These are phyloP conservation scores for Diplodia corticola DNA, from an alignment of 2,329 filamentous ascomycete species.

Conservation along the genomic window DNA sequence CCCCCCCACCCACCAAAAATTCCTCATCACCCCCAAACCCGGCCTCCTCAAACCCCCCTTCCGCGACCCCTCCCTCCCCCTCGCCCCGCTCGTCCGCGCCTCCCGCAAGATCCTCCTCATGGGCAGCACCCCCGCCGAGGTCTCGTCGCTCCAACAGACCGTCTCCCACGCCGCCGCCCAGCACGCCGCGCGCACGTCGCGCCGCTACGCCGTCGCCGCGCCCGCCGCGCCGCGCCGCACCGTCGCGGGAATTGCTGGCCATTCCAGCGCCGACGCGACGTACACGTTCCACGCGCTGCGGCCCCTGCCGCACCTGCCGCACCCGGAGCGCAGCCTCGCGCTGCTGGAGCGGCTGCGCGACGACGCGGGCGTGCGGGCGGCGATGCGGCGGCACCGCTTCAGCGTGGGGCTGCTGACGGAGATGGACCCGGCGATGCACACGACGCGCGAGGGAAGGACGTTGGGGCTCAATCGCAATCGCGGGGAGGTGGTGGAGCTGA, in stretches of 20 bases:
- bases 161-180: slow-evolving; percentile 36
- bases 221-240: slow-evolving; percentile 39
- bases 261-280: slow-evolving; percentile 60
- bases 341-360: slow-evolving; percentile 75
- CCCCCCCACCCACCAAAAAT: slow-evolving; percentile 65
- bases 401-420: slow-evolving; percentile 84
- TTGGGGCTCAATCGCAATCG: slow-evolving; percentile 84
- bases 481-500: slow-evolving; percentile 87
- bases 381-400: slow-evolving; percentile 84
- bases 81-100: slow-evolving; percentile 48
- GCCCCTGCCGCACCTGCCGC: slow-evolving; percentile 74
- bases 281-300: slow-evolving; percentile 83
- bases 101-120: slow-evolving; percentile 64
- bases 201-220: slow-evolving; percentile 41
- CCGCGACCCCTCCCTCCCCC: slow-evolving; percentile 57
- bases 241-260: too few relatives aligned
- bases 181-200: slow-evolving; percentile 37
- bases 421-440: slow-evolving; percentile 88
- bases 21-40: slow-evolving; percentile 63
- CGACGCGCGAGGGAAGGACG: slow-evolving; percentile 76
- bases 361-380: slow-evolving; percentile 80
- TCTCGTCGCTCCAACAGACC: slow-evolving; percentile 53
- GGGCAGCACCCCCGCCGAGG: slow-evolving; percentile 62
- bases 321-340: slow-evolving; percentile 67
- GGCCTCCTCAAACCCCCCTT: slow-evolving; percentile 66